phyloP scores from a whole-genome alignment of 345 rosid genomes.

The Eucalyptus erythrocorys region DNA sequence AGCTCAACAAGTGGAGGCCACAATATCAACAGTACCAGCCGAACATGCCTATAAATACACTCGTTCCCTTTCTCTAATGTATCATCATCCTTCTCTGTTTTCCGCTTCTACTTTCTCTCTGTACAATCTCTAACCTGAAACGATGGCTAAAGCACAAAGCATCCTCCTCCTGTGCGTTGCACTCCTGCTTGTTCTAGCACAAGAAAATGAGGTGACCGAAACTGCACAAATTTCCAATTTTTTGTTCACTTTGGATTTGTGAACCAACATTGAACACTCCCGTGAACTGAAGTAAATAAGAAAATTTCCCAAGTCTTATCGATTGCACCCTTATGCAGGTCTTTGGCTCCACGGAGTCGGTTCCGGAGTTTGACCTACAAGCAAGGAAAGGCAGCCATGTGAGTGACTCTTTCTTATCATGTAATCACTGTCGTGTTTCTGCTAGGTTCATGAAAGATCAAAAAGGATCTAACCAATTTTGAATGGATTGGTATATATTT shows the following conservation, averaged over 20 bases:
- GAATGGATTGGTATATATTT: background rate
- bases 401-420: background rate
- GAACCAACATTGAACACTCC: background rate
- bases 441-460: background rate
- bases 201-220: constrained; percentile 1
- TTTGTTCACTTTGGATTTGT: background rate
- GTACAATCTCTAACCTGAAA: background rate
- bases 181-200: constrained; percentile 4
- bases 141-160: constrained; percentile 1
- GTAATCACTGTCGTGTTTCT: background rate
- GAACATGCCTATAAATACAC: background rate
- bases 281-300: background rate
- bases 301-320: background rate
- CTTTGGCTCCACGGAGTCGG: background rate
- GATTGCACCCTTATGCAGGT: background rate
- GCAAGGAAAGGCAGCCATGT: background rate
- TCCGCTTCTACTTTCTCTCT: background rate
- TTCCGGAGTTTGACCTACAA: background rate
- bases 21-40: background rate
- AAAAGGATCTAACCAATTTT: background rate
- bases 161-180: background rate
- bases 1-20: background rate
- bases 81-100: background rate
- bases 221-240: background rate
- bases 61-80: background rate